Percentiles rank a stretch among this genome's conserved stretches.
These are phyloP conservation scores for Colletotrichum lindemuthianum DNA, from an alignment of 2,329 filamentous ascomycete species.

Conservation along the genomic window DNA sequence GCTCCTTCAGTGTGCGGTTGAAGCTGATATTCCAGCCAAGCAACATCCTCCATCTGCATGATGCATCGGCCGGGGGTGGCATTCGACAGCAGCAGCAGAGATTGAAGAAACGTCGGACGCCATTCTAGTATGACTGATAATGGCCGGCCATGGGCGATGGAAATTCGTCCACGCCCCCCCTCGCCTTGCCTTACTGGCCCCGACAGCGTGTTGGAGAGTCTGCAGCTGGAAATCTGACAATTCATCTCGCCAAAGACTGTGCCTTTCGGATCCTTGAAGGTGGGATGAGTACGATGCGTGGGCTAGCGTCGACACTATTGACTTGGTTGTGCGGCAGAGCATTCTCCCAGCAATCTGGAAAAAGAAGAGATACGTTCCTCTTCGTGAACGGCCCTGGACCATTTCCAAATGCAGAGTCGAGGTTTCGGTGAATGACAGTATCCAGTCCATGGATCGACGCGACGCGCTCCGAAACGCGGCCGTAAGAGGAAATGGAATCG, in stretches of 20 bases:
- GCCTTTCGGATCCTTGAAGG: slow-evolving; percentile 7
- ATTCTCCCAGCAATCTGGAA: slow-evolving; percentile 10
- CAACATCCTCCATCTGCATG: slow-evolving; percentile 7
- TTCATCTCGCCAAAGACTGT: slow-evolving; percentile 9
- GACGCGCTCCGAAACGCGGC: slow-evolving; percentile 3
- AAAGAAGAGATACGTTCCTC: slow-evolving; percentile 1
- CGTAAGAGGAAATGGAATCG: neutral
- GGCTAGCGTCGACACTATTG: slow-evolving; percentile 24
- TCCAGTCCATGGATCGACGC: slow-evolving; percentile 23
- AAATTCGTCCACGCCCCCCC: slow-evolving; percentile 1
- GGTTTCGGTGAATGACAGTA: slow-evolving; percentile 1
- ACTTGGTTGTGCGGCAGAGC: neutral
- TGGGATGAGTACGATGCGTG: slow-evolving; percentile 16
- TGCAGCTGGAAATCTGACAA: slow-evolving; percentile 2
- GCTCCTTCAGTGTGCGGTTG: slow-evolving; percentile 15
- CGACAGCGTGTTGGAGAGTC: neutral
- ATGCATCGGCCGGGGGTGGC: slow-evolving; percentile 27
- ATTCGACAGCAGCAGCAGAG: neutral
- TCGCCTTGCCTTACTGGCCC: neutral
- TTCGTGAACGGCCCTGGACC: neutral
- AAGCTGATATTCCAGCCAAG: slow-evolving; percentile 28
- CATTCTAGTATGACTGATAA: neutral
- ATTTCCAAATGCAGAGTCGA: slow-evolving; percentile 11
- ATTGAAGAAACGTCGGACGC: neutral
- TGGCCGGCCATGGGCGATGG: slow-evolving; percentile 6